Conservation (phyloP, 306 rosid genomes). For the Trifolium fragiferum region DNA sequence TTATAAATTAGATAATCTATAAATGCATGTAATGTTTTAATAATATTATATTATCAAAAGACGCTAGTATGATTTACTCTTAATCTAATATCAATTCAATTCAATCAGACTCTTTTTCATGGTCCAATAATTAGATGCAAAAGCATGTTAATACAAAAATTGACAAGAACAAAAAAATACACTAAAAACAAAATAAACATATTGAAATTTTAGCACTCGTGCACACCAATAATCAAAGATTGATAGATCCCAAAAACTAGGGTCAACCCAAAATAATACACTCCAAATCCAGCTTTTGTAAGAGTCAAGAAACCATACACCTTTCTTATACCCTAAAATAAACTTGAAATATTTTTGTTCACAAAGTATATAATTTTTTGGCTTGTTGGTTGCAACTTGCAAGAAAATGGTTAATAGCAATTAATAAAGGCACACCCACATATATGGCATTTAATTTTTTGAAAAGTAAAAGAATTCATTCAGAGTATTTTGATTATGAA, state of each 20-base stretch:
- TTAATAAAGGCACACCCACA: constrained; percentile 3
- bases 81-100: too few species aligned
- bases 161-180: not conserved
- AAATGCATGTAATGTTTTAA: too few species aligned
- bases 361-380: not conserved
- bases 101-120: too few species aligned
- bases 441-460: constrained; percentile 11
- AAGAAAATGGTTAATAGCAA: constrained; percentile 15
- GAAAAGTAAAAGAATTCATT: constrained; percentile 39
- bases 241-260: constrained; percentile 43
- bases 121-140: not conserved
- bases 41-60: too few species aligned
- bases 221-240: not conserved
- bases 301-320: constrained; percentile 8
- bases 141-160: not conserved
- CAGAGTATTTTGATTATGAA: constrained; percentile 3
- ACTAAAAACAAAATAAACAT: not conserved
- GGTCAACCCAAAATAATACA: constrained; percentile 39
- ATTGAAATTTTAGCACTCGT: not conserved
- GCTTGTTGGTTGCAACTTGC: constrained; percentile 24
- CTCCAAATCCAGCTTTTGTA: constrained; percentile 25
- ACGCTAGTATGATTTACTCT: too few species aligned
- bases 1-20: too few species aligned
- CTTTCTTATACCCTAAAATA: not conserved
- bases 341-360: not conserved